Conservation (phyloP, 495 filamentous ascomycete species). For the Thermothielavioides terrestris region DNA sequence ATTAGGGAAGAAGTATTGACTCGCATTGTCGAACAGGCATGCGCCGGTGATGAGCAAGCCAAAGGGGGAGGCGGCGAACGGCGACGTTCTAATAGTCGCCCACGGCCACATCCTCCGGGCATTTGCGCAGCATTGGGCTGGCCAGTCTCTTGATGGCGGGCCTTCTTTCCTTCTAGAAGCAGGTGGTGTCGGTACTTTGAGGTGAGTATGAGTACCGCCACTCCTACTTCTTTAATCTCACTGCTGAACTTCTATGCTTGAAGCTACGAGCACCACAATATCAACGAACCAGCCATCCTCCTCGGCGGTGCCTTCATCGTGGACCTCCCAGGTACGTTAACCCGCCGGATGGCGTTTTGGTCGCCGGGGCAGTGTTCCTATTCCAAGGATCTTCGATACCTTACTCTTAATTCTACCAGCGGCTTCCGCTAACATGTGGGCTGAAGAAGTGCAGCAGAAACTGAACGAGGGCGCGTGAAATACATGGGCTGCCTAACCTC, state of each 20-base stretch:
- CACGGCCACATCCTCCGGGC: constrained; percentile 86
- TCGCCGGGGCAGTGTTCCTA: no score
- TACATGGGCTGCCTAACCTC: no score
- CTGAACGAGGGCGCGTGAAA: neutral
- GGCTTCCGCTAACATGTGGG: neutral
- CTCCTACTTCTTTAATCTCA: neutral
- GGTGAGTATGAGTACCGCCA: constrained; percentile 38
- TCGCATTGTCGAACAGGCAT: no score
- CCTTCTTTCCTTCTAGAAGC: constrained; percentile 67
- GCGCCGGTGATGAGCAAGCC: constrained; percentile 40
- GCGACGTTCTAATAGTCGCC: constrained; percentile 56
- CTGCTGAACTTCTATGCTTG: constrained; percentile 14
- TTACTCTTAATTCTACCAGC: no score
- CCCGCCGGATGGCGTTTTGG: no score
- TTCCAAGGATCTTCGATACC: neutral
- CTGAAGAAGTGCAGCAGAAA: neutral
- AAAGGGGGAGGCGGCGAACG: constrained; percentile 23
- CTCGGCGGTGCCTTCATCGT: constrained; percentile 60
- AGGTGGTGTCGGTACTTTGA: constrained; percentile 77
- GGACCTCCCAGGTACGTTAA: constrained; percentile 27
- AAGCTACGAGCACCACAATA: constrained; percentile 57
- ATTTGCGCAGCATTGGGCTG: constrained; percentile 83
- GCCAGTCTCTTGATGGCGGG: constrained; percentile 56
- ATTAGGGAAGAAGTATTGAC: no score
- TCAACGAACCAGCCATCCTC: constrained; percentile 61